Conservation (phyloP, 148 eudicot species). For the Diospyros kaki region DNA sequence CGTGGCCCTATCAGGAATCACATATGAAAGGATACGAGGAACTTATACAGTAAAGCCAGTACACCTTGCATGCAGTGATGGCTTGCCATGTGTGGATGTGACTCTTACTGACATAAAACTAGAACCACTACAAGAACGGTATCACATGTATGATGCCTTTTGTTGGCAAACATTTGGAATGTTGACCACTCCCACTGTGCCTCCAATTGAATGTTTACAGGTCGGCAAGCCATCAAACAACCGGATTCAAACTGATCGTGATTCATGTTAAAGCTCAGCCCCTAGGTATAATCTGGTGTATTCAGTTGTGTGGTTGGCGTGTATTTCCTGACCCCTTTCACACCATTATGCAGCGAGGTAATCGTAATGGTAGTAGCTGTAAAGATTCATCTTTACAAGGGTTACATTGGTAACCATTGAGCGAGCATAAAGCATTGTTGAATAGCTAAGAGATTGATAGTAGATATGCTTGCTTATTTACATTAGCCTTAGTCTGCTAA, state of each 20-base stretch:
- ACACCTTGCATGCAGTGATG: constrained; percentile 90
- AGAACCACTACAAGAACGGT: constrained; percentile 53
- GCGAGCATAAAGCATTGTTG: too few relatives aligned
- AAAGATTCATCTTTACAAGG: constrained; percentile 1
- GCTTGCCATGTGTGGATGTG: constrained; percentile 73
- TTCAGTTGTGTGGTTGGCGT: constrained; percentile 24
- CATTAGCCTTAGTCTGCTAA: not conserved
- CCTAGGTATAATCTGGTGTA: constrained; percentile 9
- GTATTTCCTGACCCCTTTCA: constrained; percentile 27
- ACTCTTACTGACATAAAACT: constrained; percentile 60
- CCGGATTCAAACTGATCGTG: constrained; percentile 54
- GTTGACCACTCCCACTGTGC: constrained; percentile 54
- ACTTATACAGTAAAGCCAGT: constrained; percentile 92
- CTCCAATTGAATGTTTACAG: constrained; percentile 65
- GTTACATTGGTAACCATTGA: constrained; percentile 7
- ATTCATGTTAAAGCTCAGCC: constrained; percentile 40
- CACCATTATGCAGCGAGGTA: constrained; percentile 10
- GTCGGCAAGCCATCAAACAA: constrained; percentile 60
- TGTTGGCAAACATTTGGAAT: constrained; percentile 90
- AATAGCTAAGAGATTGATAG: not conserved
- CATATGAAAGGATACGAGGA: constrained; percentile 68
- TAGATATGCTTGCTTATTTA: too few relatives aligned
- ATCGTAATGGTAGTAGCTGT: constrained; percentile 11
- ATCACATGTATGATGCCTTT: constrained; percentile 64
- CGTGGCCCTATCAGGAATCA: constrained; percentile 76